A percentile compares a stretch with the other conserved stretches of the same genome.
Evolutionary conservation across 2,329 filamentous ascomycete genomes (phyloP).

Genomic region (Fusarium xylarioides): DNA sequence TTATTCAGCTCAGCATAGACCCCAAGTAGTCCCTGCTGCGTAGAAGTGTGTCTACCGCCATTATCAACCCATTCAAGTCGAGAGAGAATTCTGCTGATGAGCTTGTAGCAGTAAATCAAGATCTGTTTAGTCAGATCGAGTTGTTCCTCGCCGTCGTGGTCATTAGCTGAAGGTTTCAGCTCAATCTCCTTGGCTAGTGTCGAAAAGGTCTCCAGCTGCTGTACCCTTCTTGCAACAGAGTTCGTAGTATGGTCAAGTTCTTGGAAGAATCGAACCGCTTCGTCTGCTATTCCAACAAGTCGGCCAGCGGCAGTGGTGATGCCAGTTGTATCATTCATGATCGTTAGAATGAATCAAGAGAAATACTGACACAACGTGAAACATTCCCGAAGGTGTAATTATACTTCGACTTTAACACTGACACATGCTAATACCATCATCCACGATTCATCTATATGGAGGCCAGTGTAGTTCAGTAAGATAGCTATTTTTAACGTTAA

Average conservation of each 20-base stretch:
- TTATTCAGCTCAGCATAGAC: background rate
- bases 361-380: background rate
- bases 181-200: background rate
- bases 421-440: background rate
- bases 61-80: background rate
- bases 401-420: background rate
- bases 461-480: background rate
- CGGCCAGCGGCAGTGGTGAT: background rate
- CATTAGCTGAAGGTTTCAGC: background rate
- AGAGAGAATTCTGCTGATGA: background rate
- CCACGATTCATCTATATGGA: background rate
- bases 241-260: background rate
- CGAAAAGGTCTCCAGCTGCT: background rate
- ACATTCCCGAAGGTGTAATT: background rate
- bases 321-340: background rate
- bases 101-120: background rate
- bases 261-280: conserved; percentile 6
- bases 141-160: background rate
- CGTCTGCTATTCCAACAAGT: conserved; percentile 1
- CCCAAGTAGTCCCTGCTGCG: background rate
- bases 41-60: background rate
- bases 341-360: background rate
- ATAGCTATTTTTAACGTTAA: background rate
- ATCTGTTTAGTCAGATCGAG: background rate
- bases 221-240: background rate